Evolutionary conservation across 2,329 filamentous ascomycete genomes (phyloP), one percentile per base, ranked within the genome.

Genomic region (Ceratocystis smalleyi): DNA sequence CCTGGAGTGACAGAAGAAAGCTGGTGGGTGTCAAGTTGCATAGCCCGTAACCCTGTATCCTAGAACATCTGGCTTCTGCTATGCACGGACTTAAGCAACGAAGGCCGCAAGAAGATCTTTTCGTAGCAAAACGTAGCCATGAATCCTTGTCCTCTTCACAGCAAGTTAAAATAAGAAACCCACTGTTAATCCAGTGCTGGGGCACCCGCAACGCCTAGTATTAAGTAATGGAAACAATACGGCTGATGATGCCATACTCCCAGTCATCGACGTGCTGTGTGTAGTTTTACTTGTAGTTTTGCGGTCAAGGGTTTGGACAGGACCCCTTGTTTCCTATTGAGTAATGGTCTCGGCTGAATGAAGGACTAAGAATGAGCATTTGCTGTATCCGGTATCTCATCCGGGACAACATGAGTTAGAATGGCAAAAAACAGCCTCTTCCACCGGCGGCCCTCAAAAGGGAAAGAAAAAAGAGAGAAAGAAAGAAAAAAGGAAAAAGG

Each of bases 181-280:
- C 54, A 35, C 54, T 32, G 15, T 57, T 57, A 35, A n/a, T 35
- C 17, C 17, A 35, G 32, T 35, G 22, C 7, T 24, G 27, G 47
- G 19, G n/a, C 22, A 27, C 8, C 54, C 54, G n/a, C 27, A 57
- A 32, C n/a, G 17, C 5, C 54, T 57, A 17, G 3, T 57, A 35
- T 57, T 57, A 57, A 57, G 54, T 57, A 57, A 57, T 57, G 17
- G 22, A 57, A 57, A 57, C 54, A 35, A 17, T 5, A 17, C 2
- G 17, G 17, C 32, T 57, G n/a, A 57, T 57, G 54, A 57, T 57
- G 54, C 54, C 54, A 57, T 57, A 57, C n/a, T 32, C 54, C 24
- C 27, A 35, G 54, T 57, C 30, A 57, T 57, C 54, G 15, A 35
- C 54, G 54, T 57, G 54, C 54, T 57, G 27, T 57, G 7, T 35